These are phyloP conservation scores for Penicillium digitatum DNA, from an alignment of 2,329 filamentous ascomycete genomes.

Conservation along the genomic window DNA sequence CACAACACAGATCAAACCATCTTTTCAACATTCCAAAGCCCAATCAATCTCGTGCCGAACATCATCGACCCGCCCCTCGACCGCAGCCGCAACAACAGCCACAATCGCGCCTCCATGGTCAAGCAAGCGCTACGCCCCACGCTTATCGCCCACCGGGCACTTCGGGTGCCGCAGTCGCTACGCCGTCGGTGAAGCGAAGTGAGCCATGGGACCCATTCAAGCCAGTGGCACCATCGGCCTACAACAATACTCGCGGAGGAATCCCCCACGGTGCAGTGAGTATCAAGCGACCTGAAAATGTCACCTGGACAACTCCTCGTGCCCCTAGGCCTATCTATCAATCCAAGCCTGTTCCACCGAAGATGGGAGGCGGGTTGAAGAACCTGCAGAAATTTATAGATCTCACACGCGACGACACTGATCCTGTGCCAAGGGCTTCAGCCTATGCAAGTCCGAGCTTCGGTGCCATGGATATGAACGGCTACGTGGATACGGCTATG, in stretches of 20 bases:
- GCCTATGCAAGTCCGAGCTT: constrained; percentile 47
- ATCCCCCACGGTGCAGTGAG: constrained; percentile 34
- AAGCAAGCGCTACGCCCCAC: constrained; percentile 13
- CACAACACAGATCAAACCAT: constrained; percentile 43
- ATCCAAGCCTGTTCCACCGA: constrained; percentile 43
- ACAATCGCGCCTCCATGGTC: constrained; percentile 6
- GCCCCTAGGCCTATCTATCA: constrained; percentile 52
- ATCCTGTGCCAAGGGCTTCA: constrained; percentile 46
- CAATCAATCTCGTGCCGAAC: constrained; percentile 49
- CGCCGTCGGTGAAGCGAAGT: constrained; percentile 24
- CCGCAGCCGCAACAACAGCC: constrained; percentile 16
- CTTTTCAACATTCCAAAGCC: constrained; percentile 53
- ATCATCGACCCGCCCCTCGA: constrained; percentile 42
- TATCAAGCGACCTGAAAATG: constrained; percentile 50
- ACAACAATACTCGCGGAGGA: constrained; percentile 32
- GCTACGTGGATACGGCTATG: constrained; percentile 48
- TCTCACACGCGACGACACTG: constrained; percentile 48
- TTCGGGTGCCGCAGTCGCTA: constrained; percentile 16
- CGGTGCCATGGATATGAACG: constrained; percentile 52
- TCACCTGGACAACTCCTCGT: constrained; percentile 47
- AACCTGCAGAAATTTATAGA: constrained; percentile 49
- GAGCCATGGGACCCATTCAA: constrained; percentile 42
- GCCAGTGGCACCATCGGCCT: constrained; percentile 37
- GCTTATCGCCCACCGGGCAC: constrained; percentile 18
- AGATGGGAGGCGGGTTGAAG: constrained; percentile 41